Evolutionary conservation across 2,329 filamentous ascomycete species (phyloP).

Genomic region (Diaporthe helianthi): DNA sequence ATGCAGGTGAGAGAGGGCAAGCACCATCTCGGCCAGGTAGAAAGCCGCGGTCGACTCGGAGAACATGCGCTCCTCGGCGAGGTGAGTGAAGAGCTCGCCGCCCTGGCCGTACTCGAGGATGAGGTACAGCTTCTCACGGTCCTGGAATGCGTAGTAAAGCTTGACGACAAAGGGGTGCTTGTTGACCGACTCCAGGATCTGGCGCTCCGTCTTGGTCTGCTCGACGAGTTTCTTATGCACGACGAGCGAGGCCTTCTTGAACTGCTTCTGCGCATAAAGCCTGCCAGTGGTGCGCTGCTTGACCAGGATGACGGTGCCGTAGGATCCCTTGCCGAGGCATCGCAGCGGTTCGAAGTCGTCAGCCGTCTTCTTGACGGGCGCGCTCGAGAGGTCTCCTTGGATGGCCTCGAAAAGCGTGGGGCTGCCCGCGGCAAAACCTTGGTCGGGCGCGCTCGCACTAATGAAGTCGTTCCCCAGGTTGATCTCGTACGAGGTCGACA

Average conservation of each 20-base stretch:
- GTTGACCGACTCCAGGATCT: conserved; percentile 94
- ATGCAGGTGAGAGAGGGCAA: conserved; percentile 93
- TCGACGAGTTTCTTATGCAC: conserved; percentile 96
- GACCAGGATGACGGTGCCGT: conserved; percentile 92
- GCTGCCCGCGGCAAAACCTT: conserved; percentile 34
- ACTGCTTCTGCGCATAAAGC: conserved; percentile 97
- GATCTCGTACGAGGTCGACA: conserved; percentile 82
- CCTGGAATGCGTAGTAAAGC: conserved; percentile 97
- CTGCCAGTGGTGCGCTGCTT: conserved; percentile 87
- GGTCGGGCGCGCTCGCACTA: conserved; percentile 66
- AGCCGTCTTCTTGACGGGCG: conserved; percentile 83
- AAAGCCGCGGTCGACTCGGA: conserved; percentile 87
- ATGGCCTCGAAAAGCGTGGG: conserved; percentile 49
- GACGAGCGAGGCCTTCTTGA: conserved; percentile 94
- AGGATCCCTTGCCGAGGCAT: conserved; percentile 95
- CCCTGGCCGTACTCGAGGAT: conserved; percentile 98
- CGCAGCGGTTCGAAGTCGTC: conserved; percentile 89
- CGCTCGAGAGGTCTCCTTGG: conserved; percentile 59
- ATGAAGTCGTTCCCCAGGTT: conserved; percentile 85
- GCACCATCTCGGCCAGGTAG: conserved; percentile 98
- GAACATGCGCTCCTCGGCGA: conserved; percentile 95
- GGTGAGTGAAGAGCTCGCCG: conserved; percentile 94
- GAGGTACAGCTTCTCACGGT: conserved; percentile 95
- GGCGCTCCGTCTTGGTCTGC: conserved; percentile 96
- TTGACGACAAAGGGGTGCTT: conserved; percentile 98